These are phyloP conservation scores for Astragalus membranaceus DNA, from an alignment of 306 rosid species.

Conservation along the genomic window DNA sequence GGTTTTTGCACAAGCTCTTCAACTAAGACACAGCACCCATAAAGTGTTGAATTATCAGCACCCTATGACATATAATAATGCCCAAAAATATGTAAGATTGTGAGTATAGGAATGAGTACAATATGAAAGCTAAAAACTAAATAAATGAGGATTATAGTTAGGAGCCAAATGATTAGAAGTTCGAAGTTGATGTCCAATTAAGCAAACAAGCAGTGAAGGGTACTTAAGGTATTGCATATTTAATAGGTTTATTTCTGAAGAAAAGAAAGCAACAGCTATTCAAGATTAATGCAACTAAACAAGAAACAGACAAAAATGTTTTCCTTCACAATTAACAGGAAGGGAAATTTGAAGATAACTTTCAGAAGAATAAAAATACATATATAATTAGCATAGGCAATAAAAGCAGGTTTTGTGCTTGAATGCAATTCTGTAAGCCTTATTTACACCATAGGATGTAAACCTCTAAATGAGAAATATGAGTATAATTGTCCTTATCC, in stretches of 20 bases:
- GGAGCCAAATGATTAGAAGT: not conserved
- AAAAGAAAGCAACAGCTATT: not conserved
- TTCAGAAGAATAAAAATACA: not conserved
- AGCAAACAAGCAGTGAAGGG: not conserved
- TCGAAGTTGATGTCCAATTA: not conserved
- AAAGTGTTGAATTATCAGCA: constrained; percentile 90
- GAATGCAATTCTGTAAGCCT: not conserved
- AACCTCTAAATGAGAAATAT: not conserved
- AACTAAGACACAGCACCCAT: constrained; percentile 93
- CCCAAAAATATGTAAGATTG: not conserved
- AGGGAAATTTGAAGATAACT: not conserved
- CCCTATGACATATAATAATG: constrained; percentile 41
- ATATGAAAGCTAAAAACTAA: not conserved
- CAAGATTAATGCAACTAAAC: not conserved
- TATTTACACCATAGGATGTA: not conserved
- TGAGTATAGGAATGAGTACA: not conserved
- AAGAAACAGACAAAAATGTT: not conserved
- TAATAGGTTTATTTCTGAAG: not conserved
- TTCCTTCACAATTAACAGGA: not conserved
- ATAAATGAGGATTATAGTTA: not conserved
- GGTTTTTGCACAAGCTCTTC: constrained; percentile 94
- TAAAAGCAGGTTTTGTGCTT: not conserved
- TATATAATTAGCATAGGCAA: not conserved
- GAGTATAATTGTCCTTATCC: too few relatives aligned
- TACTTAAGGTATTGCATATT: not conserved